Evolutionary conservation across 768 basidiomycete genomes (phyloP), one percentile per base, ranked within the genome.

Genomic region (Collybiopsis luxurians): DNA sequence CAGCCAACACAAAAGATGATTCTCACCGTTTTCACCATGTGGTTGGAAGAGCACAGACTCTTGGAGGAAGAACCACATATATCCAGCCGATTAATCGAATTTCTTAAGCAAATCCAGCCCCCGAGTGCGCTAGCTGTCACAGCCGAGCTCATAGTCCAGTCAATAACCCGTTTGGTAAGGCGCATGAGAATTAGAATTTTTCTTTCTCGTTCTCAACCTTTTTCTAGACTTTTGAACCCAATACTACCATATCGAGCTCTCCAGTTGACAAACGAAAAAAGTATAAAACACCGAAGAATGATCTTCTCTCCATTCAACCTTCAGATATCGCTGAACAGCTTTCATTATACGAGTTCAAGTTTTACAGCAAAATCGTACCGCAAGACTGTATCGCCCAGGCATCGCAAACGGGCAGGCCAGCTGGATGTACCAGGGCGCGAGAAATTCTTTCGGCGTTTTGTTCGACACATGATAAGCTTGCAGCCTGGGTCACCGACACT

Each of bases 301-400:
- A 89, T 49, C 68, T 95, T 17, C 66, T 83, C 12, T 81, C 83
- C 61, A 75, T 89, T 57, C 85, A 90, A 61, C 78, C 90, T 1
- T 65, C 79, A 21, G 83, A 87, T 55, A 64, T 96, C 31, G 92
- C 92, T 0, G 84, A 92, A 42, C 92, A 95, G 63, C 75, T 96
- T 43, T 85, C 87, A n/a, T 71, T 95, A 44, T 74, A 85, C 59
- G 91, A 95, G 67, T 83, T 79, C 55, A 71, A 77, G 36, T 74
- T 86, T 5, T 96, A 94, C 68, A 70, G 75, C 58, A 84, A 83
- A 65, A 82, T 95, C 55, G 80, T 81, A 9, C 78, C 84, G 6
- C 82, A 82, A 40, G 92, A 95, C 63, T 96, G 90, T 67, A 74
- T 96, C 30, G 67, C 74, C 34, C 90, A 90, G 69, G 69, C 77